Percentiles rank a stretch among this genome's conserved stretches.
phyloP scores from a whole-genome alignment of 139 green algal species.

The Picochlorum sp. region DNA sequence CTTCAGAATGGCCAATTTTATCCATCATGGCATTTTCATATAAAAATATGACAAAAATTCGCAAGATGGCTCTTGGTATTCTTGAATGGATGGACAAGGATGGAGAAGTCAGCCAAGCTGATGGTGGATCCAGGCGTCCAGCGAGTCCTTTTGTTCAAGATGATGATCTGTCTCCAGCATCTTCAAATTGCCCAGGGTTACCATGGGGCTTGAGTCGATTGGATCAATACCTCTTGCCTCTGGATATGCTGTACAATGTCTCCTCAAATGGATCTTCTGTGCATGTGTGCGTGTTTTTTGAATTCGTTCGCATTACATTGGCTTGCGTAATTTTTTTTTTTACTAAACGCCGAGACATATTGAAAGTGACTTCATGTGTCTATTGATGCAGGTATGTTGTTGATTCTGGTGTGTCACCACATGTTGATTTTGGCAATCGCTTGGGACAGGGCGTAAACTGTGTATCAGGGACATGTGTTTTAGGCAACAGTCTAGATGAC shows the following conservation, averaged over 20 bases:
- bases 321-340: no score
- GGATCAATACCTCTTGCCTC: slow-evolving; percentile 3
- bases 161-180: background rate
- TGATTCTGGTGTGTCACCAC: slow-evolving; percentile 46
- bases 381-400: no score
- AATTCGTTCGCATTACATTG: no score
- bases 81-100: background rate
- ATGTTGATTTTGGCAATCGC: slow-evolving; percentile 34
- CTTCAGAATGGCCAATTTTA: background rate
- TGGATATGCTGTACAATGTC: background rate
- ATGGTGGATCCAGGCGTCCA: no score
- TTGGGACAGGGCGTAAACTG: slow-evolving; percentile 1
- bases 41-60: background rate
- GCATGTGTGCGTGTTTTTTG: slow-evolving; percentile 24
- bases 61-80: background rate
- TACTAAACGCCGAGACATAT: no score
- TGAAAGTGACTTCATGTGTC: no score
- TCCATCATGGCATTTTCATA: background rate
- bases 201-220: slow-evolving; percentile 4
- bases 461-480: background rate
- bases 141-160: background rate
- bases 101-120: background rate
- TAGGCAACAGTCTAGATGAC: slow-evolving; percentile 17
- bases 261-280: background rate
- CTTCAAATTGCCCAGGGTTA: background rate